Evolutionary conservation across 2,329 filamentous ascomycete genomes (phyloP), one percentile per base, ranked within the genome.

Genomic region (Fusarium acutatum): DNA sequence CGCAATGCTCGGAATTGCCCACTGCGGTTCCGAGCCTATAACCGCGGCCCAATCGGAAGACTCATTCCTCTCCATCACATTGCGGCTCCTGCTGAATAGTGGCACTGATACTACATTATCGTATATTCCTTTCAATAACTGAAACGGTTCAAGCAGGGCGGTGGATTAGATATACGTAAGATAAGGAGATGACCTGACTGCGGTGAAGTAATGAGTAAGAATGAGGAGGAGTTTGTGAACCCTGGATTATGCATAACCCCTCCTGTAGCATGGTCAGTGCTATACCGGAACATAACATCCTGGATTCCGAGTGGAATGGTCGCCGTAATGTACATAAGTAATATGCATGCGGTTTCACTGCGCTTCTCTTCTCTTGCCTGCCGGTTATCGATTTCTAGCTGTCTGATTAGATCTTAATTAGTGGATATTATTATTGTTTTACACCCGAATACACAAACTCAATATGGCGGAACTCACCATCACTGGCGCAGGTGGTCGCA

Each of bases 381-480:
- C 15, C 3, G 4, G 20, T 56, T 43, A 24, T 56, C 17, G 37
- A 56, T 3, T 24, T 12, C 2, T 20, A 4, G 9, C 24, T 17
- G 13, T 56, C 2, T 56, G 12, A 41, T 30, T 24, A 22, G 18
- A 24, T 44, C 18, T 24, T 32, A n/a, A 24, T 44, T 26, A 58
- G 41, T 24, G 56, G 32, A 59, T 22, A 47, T 54, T 41, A 4
- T 2, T 38, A 7, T 35, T 18, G 5, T 13, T 35, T 58, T 22
- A 32, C n/a, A 26, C 24, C 14, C 24, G 34, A 6, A 28, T 26
- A 14, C 14, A 22, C 13, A 35, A 2, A 12, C 24, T 47, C 15
- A 47, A 18, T 3, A 68, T 68, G 65, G 20, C 66, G 13, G 32
- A 50, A 17, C 37, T 68, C 14, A 69, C 49, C 6, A 63, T 69